Conservation (phyloP, 179 eudicot genomes). For the Nepenthes alata region DNA sequence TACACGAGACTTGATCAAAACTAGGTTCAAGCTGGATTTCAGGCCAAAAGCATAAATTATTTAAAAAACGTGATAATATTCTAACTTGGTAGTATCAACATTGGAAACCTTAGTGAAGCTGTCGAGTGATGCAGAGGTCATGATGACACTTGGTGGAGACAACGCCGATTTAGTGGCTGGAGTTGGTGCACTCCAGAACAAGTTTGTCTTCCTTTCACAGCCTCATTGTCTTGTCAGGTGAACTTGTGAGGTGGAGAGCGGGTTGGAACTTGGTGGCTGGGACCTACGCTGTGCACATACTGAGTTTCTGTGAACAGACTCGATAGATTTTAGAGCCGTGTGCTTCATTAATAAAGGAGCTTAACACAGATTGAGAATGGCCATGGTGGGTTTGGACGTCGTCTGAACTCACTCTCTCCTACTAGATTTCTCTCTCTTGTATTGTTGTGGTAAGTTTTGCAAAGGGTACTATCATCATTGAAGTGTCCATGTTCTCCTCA, state of each 20-base stretch:
- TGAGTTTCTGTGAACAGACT: slow-evolving; percentile 68
- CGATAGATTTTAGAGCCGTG: slow-evolving; percentile 50
- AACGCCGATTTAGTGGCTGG: slow-evolving; percentile 84
- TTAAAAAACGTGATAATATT: too few species aligned
- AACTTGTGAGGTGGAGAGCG: slow-evolving; percentile 65
- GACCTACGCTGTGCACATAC: slow-evolving; percentile 76
- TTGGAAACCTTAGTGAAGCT: slow-evolving; percentile 81
- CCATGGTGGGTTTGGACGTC: too few species aligned
- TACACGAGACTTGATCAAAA: too few species aligned
- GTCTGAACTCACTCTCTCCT: too few species aligned
- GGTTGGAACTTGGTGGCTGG: slow-evolving; percentile 40
- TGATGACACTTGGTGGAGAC: slow-evolving; percentile 79
- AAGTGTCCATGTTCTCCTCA: too few species aligned
- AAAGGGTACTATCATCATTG: too few species aligned
- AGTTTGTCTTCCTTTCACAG: slow-evolving; percentile 62
- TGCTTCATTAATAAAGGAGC: slow-evolving; percentile 44
- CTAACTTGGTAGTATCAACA: slow-evolving; percentile 41
- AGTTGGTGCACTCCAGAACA: slow-evolving; percentile 40
- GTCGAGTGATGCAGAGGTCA: slow-evolving; percentile 84
- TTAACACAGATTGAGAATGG: slow-evolving; percentile 1
- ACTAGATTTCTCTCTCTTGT: too few species aligned
- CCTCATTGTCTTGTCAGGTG: slow-evolving; percentile 75
- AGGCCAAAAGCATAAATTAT: too few species aligned
- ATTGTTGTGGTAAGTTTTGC: too few species aligned
- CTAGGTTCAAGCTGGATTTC: too few species aligned